Conservation (phyloP, 352 stramenopile genomes). For the Pythium brassicae region DNA sequence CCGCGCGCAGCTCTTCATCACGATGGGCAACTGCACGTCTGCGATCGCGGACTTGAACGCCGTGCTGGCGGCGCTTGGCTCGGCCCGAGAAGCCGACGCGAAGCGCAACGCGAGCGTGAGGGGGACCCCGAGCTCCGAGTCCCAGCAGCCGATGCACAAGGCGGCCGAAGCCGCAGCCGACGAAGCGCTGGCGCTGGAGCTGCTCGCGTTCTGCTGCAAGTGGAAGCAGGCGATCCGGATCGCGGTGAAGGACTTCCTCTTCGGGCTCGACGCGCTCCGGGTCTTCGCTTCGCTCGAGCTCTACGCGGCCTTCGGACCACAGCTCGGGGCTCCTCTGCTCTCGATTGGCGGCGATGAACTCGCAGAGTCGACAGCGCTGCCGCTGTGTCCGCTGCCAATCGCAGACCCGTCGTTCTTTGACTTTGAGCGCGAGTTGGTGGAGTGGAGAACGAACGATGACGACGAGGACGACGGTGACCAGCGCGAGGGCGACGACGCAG, state of each 20-base stretch:
- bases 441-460: conserved; percentile 20
- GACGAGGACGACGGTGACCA: conserved; percentile 8
- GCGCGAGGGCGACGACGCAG: not conserved
- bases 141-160: not conserved
- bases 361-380: not conserved
- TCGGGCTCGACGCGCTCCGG: conserved; percentile 35
- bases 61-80: conserved; percentile 7
- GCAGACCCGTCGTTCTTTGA: conserved; percentile 35
- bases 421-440: conserved; percentile 19
- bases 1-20: conserved; percentile 50
- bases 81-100: not conserved
- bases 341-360: not conserved
- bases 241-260: conserved; percentile 52
- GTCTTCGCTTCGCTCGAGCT: conserved; percentile 28
- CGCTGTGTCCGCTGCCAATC: conserved; percentile 26
- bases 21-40: conserved; percentile 37
- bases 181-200: conserved; percentile 20
- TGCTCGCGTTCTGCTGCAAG: conserved; percentile 41
- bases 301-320: conserved; percentile 19
- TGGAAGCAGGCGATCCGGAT: conserved; percentile 42
- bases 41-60: conserved; percentile 34
- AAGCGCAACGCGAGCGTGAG: not conserved
- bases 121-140: no score
- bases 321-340: not conserved
- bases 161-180: conserved; percentile 10